A percentile compares a stretch with the other conserved stretches of the same genome.
phyloP scores from a whole-genome alignment of 2,329 filamentous ascomycete genomes.

The Sporothrix inflata region DNA sequence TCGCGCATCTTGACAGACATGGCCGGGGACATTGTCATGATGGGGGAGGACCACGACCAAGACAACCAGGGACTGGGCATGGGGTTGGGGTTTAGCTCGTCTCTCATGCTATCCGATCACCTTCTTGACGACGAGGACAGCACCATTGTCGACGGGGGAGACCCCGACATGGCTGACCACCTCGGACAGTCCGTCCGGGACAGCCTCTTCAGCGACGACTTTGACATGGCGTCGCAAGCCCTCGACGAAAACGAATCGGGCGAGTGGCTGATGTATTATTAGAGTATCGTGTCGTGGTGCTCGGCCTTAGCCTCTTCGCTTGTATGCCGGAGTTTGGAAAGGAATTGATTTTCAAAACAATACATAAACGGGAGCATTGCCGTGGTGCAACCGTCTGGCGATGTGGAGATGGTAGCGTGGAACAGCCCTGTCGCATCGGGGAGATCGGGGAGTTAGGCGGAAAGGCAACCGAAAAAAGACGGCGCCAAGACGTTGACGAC shows the following conservation, averaged over 20 bases:
- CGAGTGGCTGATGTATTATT: constrained; percentile 23
- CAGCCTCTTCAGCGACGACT: background rate
- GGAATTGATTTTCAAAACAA: background rate
- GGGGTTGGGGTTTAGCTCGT: background rate
- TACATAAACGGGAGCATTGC: background rate
- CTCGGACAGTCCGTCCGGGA: background rate
- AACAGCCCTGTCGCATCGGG: background rate
- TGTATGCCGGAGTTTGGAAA: background rate
- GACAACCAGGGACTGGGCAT: background rate
- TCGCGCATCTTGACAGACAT: constrained; percentile 19
- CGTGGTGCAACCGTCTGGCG: background rate
- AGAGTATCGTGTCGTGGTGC: background rate
- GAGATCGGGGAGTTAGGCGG: constrained; percentile 5
- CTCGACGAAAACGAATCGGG: constrained; percentile 17
- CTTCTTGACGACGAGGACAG: background rate
- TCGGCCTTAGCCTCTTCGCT: background rate
- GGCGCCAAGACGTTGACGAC: background rate
- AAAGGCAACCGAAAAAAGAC: background rate
- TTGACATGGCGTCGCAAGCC: background rate
- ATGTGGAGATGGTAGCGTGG: background rate
- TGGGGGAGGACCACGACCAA: background rate
- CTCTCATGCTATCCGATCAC: background rate
- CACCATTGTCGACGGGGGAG: background rate
- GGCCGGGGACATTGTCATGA: constrained; percentile 2
- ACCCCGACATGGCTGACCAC: background rate